Evolutionary conservation across 1,284 basidiomycete species (phyloP).

Genomic region (Papiliotrema laurentii): DNA sequence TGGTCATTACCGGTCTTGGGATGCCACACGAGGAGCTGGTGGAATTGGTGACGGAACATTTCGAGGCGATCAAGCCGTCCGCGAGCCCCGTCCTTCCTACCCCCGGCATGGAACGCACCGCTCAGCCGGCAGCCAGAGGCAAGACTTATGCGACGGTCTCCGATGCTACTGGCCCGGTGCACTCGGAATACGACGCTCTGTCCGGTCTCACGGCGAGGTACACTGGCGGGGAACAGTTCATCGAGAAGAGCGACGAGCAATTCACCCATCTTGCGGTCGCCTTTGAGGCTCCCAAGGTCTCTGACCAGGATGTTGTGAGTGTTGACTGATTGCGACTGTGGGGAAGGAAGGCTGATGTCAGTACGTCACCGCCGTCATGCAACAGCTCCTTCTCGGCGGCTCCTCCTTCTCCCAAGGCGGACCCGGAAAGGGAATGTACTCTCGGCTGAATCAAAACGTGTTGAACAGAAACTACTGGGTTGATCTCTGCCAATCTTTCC

Average conservation of each 20-base stretch:
- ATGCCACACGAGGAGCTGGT: conserved; percentile 86
- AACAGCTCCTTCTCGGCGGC: conserved; percentile 46
- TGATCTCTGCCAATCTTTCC: conserved; percentile 96
- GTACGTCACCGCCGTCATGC: conserved; percentile 90
- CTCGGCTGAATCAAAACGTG: conserved; percentile 93
- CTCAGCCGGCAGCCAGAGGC: conserved; percentile 8
- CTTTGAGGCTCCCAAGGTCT: conserved; percentile 87
- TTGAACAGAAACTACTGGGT: conserved; percentile 91
- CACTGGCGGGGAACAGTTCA: conserved; percentile 74
- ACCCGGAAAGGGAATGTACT: conserved; percentile 99
- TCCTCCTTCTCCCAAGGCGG: conserved; percentile 57
- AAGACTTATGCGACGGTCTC: conserved; percentile 40
- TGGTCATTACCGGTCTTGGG: conserved; percentile 91
- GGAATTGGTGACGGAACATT: conserved; percentile 74
- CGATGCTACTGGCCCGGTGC: conserved; percentile 19
- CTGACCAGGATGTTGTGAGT: conserved; percentile 76
- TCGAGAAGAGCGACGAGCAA: conserved; percentile 62
- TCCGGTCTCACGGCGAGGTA: conserved; percentile 61
- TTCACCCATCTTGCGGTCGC: conserved; percentile 92
- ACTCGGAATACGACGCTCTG: conserved; percentile 42
- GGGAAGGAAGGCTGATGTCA: conserved; percentile 11
- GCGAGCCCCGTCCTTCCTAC: too few species aligned
- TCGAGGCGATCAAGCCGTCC: conserved; percentile 55
- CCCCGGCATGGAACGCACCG: too few species aligned
- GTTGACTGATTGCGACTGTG: neutral